Evolutionary conservation across 805 yeast genomes (phyloP).

Genomic region (Wickerhamiella nectarea): DNA sequence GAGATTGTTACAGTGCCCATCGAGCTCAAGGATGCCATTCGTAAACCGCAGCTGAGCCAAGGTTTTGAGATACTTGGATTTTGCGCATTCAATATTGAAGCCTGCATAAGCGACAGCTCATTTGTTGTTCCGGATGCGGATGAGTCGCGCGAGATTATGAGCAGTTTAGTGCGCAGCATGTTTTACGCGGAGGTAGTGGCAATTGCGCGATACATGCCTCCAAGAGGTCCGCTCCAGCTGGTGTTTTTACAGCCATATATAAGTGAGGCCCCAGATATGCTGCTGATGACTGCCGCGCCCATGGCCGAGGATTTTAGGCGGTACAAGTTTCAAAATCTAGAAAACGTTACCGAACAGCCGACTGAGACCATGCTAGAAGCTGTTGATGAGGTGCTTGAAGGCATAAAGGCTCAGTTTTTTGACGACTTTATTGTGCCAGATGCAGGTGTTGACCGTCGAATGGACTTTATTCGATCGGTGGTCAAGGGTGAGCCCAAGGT

Average conservation of each 20-base stretch:
- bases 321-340: slow-evolving; percentile 2
- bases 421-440: slow-evolving; percentile 3
- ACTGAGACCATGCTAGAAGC: slow-evolving; percentile 7
- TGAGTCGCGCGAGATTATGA: slow-evolving; percentile 1
- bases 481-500: not conserved
- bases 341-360: slow-evolving; percentile 3
- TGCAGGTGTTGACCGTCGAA: slow-evolving; percentile 6
- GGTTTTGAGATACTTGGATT: slow-evolving; percentile 11
- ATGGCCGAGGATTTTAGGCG: slow-evolving; percentile 15
- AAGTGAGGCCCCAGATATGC: not conserved
- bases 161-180: slow-evolving; percentile 11
- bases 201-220: slow-evolving; percentile 13
- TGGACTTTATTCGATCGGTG: slow-evolving; percentile 1
- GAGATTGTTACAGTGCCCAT: slow-evolving; percentile 9
- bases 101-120: slow-evolving; percentile 5
- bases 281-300: slow-evolving; percentile 15
- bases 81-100: not conserved
- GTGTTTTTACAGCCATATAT: slow-evolving; percentile 14
- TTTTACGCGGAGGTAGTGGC: slow-evolving; percentile 12
- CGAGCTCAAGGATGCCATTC: not conserved
- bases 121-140: slow-evolving; percentile 3
- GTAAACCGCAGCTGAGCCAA: not conserved
- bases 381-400: slow-evolving; percentile 14
- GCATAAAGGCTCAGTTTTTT: slow-evolving; percentile 6
- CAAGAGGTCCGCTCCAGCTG: slow-evolving; percentile 13